Base-by-base conservation (phyloP, 176 grass and related monocot species). In the Tuctoria greenei region DNA sequence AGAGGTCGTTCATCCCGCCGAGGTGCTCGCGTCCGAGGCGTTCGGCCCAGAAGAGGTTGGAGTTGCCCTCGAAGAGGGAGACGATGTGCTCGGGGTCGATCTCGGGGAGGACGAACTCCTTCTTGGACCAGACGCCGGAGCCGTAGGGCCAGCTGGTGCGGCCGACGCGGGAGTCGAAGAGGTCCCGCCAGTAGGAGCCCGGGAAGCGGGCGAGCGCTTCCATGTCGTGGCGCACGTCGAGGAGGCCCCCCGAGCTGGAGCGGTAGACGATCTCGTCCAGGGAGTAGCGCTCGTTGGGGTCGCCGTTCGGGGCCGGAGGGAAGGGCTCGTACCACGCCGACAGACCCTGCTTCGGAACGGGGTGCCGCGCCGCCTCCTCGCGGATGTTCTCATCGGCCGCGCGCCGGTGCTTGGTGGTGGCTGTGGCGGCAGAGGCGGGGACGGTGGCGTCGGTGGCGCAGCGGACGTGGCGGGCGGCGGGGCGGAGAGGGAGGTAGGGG, bases 31-130 rank as follows among this genome's bases (percentile, higher is more conserved):
- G 87, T 58, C 89, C 95, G 34, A 98, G 86, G 60, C 84, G 87
- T 86, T 98, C 95, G 8, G 95, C 91, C 95, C 95, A 94, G 86
- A 94, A 98, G 84, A 98, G 89, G 74, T 98, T 98, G 38, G 95
- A 98, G 79, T 98, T 98, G 34, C 95, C 95, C 84, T 94, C 95
- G 71, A 94, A 98, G 60, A 98, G 95, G 40, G 95, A 98, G 38
- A 94, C 95, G 63, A 94, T 98, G 62, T 98, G 86, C 35, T 98
- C 91, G 7, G 91, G 41, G 49, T 91, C 81, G 79, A 98, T 98
- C 56, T 86, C 79, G 0, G 95, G 95, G 76, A 98, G 89, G 1
- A 98, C 95, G 82, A 90, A 98, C 82, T 98, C 95, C 82, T 98
- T 94, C 86, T 98, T 98, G 50, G 91, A 94, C 95, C 91, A 94